Percentiles rank a stretch among this genome's conserved stretches.
These are phyloP conservation scores for Silene vulgaris DNA, from an alignment of 179 eudicot genomes.

Conservation along the genomic window DNA sequence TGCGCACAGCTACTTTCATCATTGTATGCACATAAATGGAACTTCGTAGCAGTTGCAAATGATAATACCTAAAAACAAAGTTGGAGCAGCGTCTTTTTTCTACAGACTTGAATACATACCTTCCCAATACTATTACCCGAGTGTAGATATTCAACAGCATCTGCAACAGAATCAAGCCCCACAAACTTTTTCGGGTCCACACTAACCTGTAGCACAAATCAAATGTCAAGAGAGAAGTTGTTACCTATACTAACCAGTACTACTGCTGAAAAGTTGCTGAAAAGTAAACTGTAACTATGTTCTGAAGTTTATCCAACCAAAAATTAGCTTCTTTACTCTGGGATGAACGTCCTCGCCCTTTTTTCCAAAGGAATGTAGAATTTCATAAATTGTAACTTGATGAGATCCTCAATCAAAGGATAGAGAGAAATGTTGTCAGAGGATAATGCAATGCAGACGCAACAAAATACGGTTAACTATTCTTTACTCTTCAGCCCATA, in stretches of 20 bases:
- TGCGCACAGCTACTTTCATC: background rate
- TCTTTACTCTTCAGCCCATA: background rate
- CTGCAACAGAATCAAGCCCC: constrained; percentile 83
- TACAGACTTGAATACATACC: constrained; percentile 35
- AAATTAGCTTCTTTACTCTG: background rate
- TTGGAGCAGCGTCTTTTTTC: too few species aligned
- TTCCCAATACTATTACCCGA: constrained; percentile 93
- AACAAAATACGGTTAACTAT: too few species aligned
- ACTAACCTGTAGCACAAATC: constrained; percentile 45
- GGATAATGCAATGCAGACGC: too few species aligned
- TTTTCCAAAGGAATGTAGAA: background rate
- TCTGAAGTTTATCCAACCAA: background rate
- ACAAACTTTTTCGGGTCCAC: constrained; percentile 67
- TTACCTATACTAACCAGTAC: constrained; percentile 2
- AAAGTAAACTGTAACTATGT: background rate
- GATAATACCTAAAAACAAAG: background rate
- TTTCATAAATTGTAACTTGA: background rate
- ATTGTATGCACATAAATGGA: background rate
- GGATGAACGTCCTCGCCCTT: background rate
- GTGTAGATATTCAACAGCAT: constrained; percentile 97
- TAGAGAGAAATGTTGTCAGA: background rate
- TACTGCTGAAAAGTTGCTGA: background rate
- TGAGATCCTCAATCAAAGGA: background rate
- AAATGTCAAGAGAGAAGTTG: background rate
- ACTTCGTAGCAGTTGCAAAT: background rate